Conservation (phyloP, 495 filamentous ascomycete genomes). For the Zalerion maritima region DNA sequence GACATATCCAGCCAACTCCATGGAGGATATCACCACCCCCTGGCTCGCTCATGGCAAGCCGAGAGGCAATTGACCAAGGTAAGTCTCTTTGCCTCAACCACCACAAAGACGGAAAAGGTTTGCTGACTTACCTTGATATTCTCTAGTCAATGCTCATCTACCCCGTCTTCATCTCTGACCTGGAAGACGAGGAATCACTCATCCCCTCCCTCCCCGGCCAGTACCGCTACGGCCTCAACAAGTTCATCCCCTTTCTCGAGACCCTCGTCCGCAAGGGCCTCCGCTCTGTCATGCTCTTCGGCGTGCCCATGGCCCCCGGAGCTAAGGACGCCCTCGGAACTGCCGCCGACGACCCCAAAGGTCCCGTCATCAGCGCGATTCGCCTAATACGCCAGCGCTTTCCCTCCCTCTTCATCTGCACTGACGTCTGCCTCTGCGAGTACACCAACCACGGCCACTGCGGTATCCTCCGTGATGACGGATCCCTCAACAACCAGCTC, state of each 20-base stretch:
- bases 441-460: constrained; percentile 99
- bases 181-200: constrained; percentile 77
- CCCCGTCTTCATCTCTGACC: constrained; percentile 90
- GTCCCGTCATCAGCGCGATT: constrained; percentile 79
- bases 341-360: constrained; percentile 82
- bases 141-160: constrained; percentile 91
- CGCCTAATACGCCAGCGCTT: constrained; percentile 67
- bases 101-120: background rate
- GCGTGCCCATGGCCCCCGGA: constrained; percentile 65
- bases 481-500: constrained; percentile 76
- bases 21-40: constrained; percentile 84
- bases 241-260: constrained; percentile 64
- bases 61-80: constrained; percentile 96
- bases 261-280: constrained; percentile 82
- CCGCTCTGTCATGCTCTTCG: constrained; percentile 85
- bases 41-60: constrained; percentile 85
- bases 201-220: constrained; percentile 86
- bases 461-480: constrained; percentile 85
- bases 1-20: constrained; percentile 93
- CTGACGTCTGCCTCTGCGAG: constrained; percentile 94
- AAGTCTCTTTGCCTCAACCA: constrained; percentile 7
- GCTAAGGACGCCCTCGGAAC: constrained; percentile 86
- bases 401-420: constrained; percentile 75
- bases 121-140: too few species aligned
- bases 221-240: constrained; percentile 75